phyloP scores from a whole-genome alignment of 2,329 filamentous ascomycete genomes.

The Trichoderma brevicompactum region DNA sequence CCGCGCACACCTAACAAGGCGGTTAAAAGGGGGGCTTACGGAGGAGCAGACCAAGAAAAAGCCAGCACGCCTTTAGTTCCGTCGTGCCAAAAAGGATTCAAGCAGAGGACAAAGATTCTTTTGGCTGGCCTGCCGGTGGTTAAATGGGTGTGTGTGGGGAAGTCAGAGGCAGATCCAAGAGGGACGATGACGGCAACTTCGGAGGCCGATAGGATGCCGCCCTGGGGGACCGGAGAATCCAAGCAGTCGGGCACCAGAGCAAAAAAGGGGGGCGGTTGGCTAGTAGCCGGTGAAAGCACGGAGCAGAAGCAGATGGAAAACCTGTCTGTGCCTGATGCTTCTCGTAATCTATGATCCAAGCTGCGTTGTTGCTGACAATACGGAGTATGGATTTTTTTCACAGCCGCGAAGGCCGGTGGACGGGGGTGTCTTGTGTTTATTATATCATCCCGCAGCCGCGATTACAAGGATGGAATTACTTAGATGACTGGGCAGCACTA shows the following conservation, averaged over 20 bases:
- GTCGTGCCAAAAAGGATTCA: conserved; percentile 4
- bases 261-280: conserved; percentile 12
- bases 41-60: neutral
- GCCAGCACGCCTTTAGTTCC: conserved; percentile 1
- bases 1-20: conserved; percentile 10
- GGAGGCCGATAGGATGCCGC: conserved; percentile 22
- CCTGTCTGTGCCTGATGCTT: conserved; percentile 6
- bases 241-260: neutral
- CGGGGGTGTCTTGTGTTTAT: conserved; percentile 9
- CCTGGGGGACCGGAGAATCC: neutral
- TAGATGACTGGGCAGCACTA: conserved; percentile 9
- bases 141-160: conserved; percentile 24
- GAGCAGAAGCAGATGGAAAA: neutral
- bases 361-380: neutral
- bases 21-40: conserved; percentile 20
- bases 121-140: conserved; percentile 4
- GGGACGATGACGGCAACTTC: conserved; percentile 19
- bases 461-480: neutral
- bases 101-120: neutral
- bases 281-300: neutral
- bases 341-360: neutral
- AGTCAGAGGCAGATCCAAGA: conserved; percentile 18
- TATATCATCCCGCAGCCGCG: conserved; percentile 18
- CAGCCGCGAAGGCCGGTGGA: neutral
- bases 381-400: neutral